Evolutionary conservation across 768 basidiomycete species (phyloP).

Genomic region (Pleurotus tuber-regium): DNA sequence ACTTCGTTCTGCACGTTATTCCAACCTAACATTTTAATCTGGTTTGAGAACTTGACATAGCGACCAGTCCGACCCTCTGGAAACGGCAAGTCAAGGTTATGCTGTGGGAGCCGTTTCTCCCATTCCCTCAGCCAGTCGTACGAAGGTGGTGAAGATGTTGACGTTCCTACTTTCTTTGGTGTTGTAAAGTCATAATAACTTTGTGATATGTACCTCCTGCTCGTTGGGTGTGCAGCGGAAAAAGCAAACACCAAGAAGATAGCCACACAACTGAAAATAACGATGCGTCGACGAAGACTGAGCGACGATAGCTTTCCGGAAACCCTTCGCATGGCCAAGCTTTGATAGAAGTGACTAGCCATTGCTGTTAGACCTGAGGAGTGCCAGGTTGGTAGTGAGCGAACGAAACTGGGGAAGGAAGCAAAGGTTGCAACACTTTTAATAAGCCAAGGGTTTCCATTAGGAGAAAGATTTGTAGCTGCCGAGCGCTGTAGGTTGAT

Average conservation of each 20-base stretch:
- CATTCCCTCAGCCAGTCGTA: constrained; percentile 33
- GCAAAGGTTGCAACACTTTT: no score
- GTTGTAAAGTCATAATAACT: background rate
- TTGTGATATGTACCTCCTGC: background rate
- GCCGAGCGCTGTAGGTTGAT: no score
- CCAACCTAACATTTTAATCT: constrained; percentile 41
- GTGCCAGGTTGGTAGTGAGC: no score
- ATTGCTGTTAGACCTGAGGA: no score
- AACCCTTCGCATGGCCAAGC: background rate
- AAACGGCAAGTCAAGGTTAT: constrained; percentile 41
- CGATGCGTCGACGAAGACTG: background rate
- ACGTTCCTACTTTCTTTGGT: background rate
- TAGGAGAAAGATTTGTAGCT: no score
- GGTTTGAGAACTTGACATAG: constrained; percentile 46
- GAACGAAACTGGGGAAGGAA: no score
- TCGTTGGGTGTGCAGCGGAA: background rate
- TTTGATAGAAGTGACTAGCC: background rate
- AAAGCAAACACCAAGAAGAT: background rate
- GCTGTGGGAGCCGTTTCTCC: constrained; percentile 46
- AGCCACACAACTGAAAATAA: background rate
- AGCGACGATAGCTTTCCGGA: background rate
- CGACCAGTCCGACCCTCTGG: constrained; percentile 47
- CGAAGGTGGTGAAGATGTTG: constrained; percentile 27
- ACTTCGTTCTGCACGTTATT: constrained; percentile 51
- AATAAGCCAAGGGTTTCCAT: no score